Percentiles rank a stretch among this genome's conserved stretches.
Conservation (phyloP, 140 eudicot genomes). For the Oenanthe javanica region DNA sequence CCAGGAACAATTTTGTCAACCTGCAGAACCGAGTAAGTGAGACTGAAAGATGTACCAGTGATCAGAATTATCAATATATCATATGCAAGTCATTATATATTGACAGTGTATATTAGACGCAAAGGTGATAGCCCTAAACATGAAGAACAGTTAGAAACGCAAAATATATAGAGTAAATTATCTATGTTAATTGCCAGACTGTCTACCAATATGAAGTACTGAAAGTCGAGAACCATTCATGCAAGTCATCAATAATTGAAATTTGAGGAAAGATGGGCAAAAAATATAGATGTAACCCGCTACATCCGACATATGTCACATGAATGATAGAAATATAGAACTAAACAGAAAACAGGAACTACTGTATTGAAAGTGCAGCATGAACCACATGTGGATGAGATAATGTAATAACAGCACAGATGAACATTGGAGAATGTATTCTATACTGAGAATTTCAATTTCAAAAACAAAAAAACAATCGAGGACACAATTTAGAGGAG, state of each 20-base stretch:
- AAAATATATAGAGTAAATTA: background rate
- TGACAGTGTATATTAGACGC: background rate
- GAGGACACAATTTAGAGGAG: background rate
- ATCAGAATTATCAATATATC: background rate
- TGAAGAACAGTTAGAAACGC: background rate
- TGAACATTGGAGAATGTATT: background rate
- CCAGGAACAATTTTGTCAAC: slow-evolving; percentile 87
- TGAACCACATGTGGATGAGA: background rate
- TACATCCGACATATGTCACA: background rate
- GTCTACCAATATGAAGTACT: background rate
- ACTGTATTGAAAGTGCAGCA: background rate
- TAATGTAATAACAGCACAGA: background rate
- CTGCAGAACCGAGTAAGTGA: slow-evolving; percentile 22
- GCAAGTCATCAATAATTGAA: background rate
- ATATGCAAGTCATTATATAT: background rate
- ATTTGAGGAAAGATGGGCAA: background rate
- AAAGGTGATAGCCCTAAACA: background rate
- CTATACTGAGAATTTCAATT: background rate
- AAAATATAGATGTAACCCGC: background rate
- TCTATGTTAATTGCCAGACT: background rate
- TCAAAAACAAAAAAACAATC: background rate
- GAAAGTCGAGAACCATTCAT: background rate
- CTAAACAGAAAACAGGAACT: background rate
- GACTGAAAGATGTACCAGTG: background rate
- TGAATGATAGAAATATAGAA: background rate